Conservation (phyloP, 306 rosid genomes). For the Cicer arietinum region DNA sequence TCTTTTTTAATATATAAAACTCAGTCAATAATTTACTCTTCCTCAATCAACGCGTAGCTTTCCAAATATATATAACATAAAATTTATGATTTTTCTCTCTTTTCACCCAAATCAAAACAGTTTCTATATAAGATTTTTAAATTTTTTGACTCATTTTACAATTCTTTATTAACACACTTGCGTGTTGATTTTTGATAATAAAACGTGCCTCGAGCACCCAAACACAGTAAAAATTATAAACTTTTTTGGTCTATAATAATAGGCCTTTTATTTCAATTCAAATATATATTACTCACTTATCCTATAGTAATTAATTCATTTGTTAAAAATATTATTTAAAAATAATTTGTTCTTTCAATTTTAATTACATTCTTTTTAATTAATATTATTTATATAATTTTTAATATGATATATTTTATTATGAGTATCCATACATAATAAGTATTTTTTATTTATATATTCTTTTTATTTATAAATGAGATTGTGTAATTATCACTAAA, state of each 20-base stretch:
- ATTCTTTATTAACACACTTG: background rate
- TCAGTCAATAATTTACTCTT: conserved; percentile 20
- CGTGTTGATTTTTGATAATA: background rate
- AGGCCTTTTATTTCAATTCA: background rate
- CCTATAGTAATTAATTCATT: too few relatives aligned
- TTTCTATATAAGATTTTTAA: too few relatives aligned
- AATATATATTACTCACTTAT: too few relatives aligned
- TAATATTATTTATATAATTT: too few relatives aligned
- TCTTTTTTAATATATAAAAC: background rate
- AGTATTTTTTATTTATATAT: too few relatives aligned
- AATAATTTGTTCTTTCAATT: too few relatives aligned
- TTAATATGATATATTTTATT: too few relatives aligned
- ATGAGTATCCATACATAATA: too few relatives aligned
- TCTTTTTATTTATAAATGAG: too few relatives aligned
- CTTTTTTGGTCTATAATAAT: background rate
- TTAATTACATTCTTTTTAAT: too few relatives aligned
- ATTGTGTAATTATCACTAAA: too few relatives aligned
- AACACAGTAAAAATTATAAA: background rate
- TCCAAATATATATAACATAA: background rate
- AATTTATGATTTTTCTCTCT: background rate
- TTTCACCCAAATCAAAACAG: background rate
- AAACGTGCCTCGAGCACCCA: conserved; percentile 1
- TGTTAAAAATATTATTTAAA: too few relatives aligned
- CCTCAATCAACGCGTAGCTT: conserved; percentile 33
- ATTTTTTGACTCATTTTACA: background rate